These are phyloP conservation scores for Gautieria morchelliformis DNA, from an alignment of 768 basidiomycete genomes.

Conservation along the genomic window DNA sequence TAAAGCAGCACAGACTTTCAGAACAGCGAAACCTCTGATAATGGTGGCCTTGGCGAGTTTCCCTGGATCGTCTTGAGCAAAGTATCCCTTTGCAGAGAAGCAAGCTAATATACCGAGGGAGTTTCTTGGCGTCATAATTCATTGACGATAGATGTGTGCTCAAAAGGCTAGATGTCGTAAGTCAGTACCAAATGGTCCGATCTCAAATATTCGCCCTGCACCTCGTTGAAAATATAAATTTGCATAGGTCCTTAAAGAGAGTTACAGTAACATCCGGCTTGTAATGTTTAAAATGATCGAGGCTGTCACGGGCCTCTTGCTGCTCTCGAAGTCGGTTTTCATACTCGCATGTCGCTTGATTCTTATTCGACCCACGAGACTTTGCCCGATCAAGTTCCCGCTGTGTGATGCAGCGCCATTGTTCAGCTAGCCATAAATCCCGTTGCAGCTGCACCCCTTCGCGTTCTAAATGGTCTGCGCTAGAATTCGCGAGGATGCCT, in stretches of 20 bases:
- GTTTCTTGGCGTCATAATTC: conserved; percentile 59
- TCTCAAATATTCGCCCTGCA: conserved; percentile 16
- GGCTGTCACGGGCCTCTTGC: conserved; percentile 72
- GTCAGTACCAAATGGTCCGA: not conserved
- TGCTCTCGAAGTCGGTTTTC: no score
- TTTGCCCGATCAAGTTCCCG: no score
- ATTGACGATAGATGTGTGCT: conserved; percentile 47
- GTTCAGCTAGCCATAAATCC: no score
- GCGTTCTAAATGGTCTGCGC: no score
- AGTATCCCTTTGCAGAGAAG: not conserved
- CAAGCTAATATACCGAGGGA: conserved; percentile 37
- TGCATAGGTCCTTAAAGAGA: conserved; percentile 31
- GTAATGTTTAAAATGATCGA: conserved; percentile 85
- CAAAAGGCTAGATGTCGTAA: conserved; percentile 30
- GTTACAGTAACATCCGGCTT: conserved; percentile 83
- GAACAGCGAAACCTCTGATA: conserved; percentile 45
- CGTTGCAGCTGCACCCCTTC: no score
- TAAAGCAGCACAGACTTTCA: conserved; percentile 33
- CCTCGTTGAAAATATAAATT: conserved; percentile 43
- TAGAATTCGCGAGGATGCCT: conserved; percentile 68
- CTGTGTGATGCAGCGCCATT: no score
- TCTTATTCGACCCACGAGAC: conserved; percentile 72
- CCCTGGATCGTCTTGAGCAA: conserved; percentile 21
- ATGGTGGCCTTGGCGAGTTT: conserved; percentile 55
- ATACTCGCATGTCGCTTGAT: no score